Conservation (phyloP, 2,329 filamentous ascomycete species). For the Trichoderma pleuroti region DNA sequence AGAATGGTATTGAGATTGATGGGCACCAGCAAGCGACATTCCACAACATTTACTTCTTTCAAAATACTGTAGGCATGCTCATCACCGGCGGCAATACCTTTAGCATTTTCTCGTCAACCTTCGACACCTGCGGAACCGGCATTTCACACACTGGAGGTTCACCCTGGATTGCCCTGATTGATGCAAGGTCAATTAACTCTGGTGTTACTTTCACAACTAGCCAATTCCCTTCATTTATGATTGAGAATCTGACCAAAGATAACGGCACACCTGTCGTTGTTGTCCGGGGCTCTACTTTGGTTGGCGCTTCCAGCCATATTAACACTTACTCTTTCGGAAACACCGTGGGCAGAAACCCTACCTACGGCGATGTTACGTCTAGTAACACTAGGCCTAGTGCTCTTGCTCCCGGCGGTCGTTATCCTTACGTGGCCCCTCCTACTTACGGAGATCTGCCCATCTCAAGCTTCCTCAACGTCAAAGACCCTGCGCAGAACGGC, state of each 20-base stretch:
- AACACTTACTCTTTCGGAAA: conserved; percentile 42
- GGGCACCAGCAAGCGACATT: conserved; percentile 44
- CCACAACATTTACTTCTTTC: conserved; percentile 43
- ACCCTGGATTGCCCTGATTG: conserved; percentile 41
- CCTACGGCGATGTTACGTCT: conserved; percentile 35
- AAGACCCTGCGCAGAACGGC: conserved; percentile 35
- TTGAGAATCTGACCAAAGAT: conserved; percentile 43
- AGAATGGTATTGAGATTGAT: conserved; percentile 42
- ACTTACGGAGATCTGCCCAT: conserved; percentile 36
- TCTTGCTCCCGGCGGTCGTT: conserved; percentile 36
- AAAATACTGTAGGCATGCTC: conserved; percentile 37
- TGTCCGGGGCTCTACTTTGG: conserved; percentile 30
- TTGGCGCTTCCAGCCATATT: conserved; percentile 33
- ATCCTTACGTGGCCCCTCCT: conserved; percentile 38
- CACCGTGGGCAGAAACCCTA: conserved; percentile 39
- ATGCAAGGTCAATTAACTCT: conserved; percentile 40
- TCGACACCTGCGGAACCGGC: conserved; percentile 38
- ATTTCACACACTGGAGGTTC: conserved; percentile 36
- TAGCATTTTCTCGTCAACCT: conserved; percentile 38
- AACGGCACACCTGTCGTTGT: conserved; percentile 36
- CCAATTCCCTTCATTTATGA: conserved; percentile 39
- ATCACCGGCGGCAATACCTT: conserved; percentile 37
- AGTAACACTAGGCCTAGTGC: conserved; percentile 32
- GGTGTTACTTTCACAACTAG: conserved; percentile 39
- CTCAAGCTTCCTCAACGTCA: conserved; percentile 33